Conservation (phyloP, 2,329 filamentous ascomycete species). For the Aspergillus sp. region DNA sequence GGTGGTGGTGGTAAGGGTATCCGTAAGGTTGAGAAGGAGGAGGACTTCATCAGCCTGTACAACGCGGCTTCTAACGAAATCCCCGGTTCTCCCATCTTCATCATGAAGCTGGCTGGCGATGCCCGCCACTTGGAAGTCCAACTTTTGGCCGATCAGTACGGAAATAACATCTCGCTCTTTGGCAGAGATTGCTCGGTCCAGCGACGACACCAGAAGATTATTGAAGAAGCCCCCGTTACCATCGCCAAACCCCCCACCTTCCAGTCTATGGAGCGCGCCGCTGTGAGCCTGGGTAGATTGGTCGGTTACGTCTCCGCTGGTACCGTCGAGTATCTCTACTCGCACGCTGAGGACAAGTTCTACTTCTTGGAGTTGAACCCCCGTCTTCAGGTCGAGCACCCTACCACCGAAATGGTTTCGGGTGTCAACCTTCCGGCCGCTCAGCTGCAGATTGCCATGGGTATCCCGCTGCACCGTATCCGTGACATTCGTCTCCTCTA, state of each 20-base stretch:
- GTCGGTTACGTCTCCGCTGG: constrained; percentile 98
- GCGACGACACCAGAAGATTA: constrained; percentile 98
- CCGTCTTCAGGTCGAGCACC: constrained; percentile 98
- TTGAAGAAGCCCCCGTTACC: constrained; percentile 96
- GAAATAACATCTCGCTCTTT: constrained; percentile 98
- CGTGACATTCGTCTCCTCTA: constrained; percentile 94
- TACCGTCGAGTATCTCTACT: constrained; percentile 98
- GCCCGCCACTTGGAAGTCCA: constrained; percentile 96
- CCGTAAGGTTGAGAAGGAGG: constrained; percentile 81
- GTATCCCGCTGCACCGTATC: constrained; percentile 89
- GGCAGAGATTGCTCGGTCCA: constrained; percentile 98
- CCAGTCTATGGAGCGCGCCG: constrained; percentile 92
- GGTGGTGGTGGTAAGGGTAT: constrained; percentile 99
- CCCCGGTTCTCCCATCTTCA: constrained; percentile 97
- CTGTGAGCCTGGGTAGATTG: constrained; percentile 84
- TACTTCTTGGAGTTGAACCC: constrained; percentile 99
- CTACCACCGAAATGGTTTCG: constrained; percentile 98
- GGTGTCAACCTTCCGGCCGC: constrained; percentile 95
- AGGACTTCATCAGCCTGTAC: constrained; percentile 80
- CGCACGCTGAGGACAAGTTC: constrained; percentile 95
- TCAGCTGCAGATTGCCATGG: constrained; percentile 98
- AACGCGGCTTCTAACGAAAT: constrained; percentile 96
- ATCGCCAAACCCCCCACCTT: constrained; percentile 87
- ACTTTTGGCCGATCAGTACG: constrained; percentile 95
- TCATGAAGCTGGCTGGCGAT: constrained; percentile 98